phyloP scores from a whole-genome alignment of 805 yeast genomes.

The Candida alai region DNA sequence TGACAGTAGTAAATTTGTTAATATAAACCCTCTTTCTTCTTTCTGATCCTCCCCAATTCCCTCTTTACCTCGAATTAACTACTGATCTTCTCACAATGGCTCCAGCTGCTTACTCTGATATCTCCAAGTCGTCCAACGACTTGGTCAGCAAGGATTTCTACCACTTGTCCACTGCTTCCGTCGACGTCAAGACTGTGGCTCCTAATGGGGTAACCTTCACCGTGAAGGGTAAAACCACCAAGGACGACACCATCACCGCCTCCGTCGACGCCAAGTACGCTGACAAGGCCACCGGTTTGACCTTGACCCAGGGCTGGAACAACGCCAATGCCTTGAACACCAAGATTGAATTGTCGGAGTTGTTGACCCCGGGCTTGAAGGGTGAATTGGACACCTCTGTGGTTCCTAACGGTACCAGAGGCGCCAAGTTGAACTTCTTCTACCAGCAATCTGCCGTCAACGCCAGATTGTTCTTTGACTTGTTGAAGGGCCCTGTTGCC shows the following conservation, averaged over 20 bases:
- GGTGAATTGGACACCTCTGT: constrained; percentile 85
- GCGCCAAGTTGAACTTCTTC: constrained; percentile 85
- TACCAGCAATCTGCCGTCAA: constrained; percentile 90
- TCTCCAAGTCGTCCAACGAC: constrained; percentile 88
- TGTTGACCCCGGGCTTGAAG: constrained; percentile 92
- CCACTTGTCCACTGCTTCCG: constrained; percentile 83
- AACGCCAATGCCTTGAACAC: constrained; percentile 88
- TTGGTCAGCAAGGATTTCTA: constrained; percentile 88
- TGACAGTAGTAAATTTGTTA: no score
- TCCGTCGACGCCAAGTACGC: constrained; percentile 87
- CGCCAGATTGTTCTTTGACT: constrained; percentile 92
- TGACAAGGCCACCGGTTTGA: constrained; percentile 88
- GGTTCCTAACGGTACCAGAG: constrained; percentile 79
- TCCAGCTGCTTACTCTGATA: constrained; percentile 90
- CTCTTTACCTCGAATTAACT: constrained; percentile 4
- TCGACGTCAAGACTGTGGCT: constrained; percentile 88
- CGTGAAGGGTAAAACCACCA: constrained; percentile 84
- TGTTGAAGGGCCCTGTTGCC: constrained; percentile 92
- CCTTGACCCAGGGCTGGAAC: constrained; percentile 97
- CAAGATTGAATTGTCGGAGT: constrained; percentile 88
- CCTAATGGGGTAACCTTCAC: constrained; percentile 96
- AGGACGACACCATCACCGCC: constrained; percentile 80
- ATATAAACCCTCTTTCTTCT: no score
- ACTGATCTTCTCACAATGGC: constrained; percentile 27
- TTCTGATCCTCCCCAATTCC: constrained; percentile 1